Evolutionary conservation across 2,329 filamentous ascomycete species (phyloP), one percentile per base, ranked within the genome.

Genomic region (Diaporthe vaccinii): DNA sequence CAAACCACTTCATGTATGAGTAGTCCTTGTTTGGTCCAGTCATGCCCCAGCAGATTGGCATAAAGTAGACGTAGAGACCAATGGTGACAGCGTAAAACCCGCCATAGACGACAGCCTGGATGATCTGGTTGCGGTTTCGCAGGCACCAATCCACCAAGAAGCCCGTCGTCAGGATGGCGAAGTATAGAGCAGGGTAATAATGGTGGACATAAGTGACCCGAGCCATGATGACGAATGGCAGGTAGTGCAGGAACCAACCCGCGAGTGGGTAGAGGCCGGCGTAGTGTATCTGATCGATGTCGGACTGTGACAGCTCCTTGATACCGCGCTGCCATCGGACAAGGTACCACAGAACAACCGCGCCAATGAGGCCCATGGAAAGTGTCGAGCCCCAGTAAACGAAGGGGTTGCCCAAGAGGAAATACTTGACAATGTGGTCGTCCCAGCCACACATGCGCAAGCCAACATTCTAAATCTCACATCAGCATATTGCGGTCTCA

Each of bases 381-480:
- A 91, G 91, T 8, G 96, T 98, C 70, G 94, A 95, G 78, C 93
- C 95, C 97, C 96, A 98, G 89, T 99, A 99, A 74, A 98, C 93
- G 72, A 97, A 87, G 8, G 97, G 97, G 86, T 99, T 99, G 77
- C 97, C 97, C 62, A 99, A 94, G 36, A 99, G 92, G 90, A 98
- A 99, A 87, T 99, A 99, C 85, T 99, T 99, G 87, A 98, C 92
- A 78, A 95, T 95, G 80, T 92, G 91, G 82, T 99, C 96, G 80
- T 97, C 96, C 97, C 97, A 99, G 79, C 96, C 94, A 85, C 97
- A 99, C 97, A 99, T 99, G 77, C 97, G 94, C 73, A 99, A 92
- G 83, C 97, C 97, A 74, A 98, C 97, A 81, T 98, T 89, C 73
- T 74, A 65, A 25, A 31, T 53, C 8, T 53, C 41, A 72, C 3